Conservation (phyloP, 768 basidiomycete species). For the Daedaleopsis sinensis region DNA sequence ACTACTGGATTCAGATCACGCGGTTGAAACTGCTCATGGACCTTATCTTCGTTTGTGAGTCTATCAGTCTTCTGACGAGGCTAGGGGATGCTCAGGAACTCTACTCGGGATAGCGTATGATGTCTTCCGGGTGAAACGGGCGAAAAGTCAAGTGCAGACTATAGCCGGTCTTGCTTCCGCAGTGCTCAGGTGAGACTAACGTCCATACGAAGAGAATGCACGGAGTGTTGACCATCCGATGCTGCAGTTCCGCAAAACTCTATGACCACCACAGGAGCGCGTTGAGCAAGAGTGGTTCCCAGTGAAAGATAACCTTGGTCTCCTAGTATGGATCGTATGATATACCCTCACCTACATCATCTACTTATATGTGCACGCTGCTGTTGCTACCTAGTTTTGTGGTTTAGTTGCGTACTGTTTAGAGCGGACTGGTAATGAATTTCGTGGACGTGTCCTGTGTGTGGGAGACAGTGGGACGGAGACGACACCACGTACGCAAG, state of each 20-base stretch:
- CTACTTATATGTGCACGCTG: slow-evolving; percentile 1
- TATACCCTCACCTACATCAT: slow-evolving; percentile 5
- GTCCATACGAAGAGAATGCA: neutral
- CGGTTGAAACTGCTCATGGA: slow-evolving; percentile 80
- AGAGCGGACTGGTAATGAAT: slow-evolving; percentile 8
- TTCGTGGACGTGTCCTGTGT: neutral
- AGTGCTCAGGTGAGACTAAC: slow-evolving; percentile 63
- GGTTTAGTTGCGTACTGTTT: slow-evolving; percentile 2
- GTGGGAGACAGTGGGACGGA: neutral
- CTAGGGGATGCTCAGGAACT: neutral
- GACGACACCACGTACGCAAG: neutral
- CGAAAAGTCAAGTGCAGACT: slow-evolving; percentile 61
- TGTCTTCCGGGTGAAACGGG: slow-evolving; percentile 70
- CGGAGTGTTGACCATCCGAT: slow-evolving; percentile 1
- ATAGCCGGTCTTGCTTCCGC: slow-evolving; percentile 71
- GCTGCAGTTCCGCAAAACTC: slow-evolving; percentile 67
- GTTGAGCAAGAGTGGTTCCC: slow-evolving; percentile 36
- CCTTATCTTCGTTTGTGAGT: slow-evolving; percentile 83
- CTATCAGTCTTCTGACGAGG: neutral
- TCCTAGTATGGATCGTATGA: slow-evolving; percentile 1
- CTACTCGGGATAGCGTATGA: slow-evolving; percentile 62
- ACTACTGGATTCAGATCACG: slow-evolving; percentile 75
- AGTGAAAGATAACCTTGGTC: neutral
- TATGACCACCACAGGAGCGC: slow-evolving; percentile 70
- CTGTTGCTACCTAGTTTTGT: slow-evolving; percentile 9